phyloP scores from a whole-genome alignment of 768 basidiomycete genomes.

The Termitomyces titanicus region DNA sequence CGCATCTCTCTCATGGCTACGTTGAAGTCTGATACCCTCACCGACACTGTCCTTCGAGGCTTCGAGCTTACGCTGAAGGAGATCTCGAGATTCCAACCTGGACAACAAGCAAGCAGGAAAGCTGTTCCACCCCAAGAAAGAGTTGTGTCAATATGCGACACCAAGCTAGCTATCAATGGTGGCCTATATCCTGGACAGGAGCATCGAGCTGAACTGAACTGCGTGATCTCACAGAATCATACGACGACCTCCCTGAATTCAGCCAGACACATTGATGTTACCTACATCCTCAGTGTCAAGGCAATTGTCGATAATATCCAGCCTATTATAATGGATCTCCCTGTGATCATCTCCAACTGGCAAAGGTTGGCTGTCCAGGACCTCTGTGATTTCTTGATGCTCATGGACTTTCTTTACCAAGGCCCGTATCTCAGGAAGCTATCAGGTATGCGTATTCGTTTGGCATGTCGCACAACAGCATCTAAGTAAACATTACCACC shows the following conservation, averaged over 20 bases:
- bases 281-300: constrained; percentile 72
- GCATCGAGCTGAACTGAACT: constrained; percentile 70
- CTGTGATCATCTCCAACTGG: constrained; percentile 84
- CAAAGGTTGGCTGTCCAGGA: constrained; percentile 51
- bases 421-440: constrained; percentile 70
- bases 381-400: background rate
- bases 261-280: constrained; percentile 83
- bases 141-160: constrained; percentile 57
- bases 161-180: constrained; percentile 67
- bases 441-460: constrained; percentile 38
- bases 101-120: constrained; percentile 56
- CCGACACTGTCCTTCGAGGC: constrained; percentile 72
- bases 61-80: constrained; percentile 83
- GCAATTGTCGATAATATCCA: constrained; percentile 70
- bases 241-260: constrained; percentile 79
- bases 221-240: constrained; percentile 67
- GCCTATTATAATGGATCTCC: constrained; percentile 67
- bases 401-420: constrained; percentile 23
- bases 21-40: constrained; percentile 65
- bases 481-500: background rate
- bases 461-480: background rate
- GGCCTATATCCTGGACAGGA: constrained; percentile 70
- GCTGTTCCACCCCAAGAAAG: constrained; percentile 50
- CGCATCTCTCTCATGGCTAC: constrained; percentile 68
- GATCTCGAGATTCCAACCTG: constrained; percentile 68